Evolutionary conservation across 1,284 basidiomycete species (phyloP).

Genomic region (Cutaneotrichosporon daszewskae): DNA sequence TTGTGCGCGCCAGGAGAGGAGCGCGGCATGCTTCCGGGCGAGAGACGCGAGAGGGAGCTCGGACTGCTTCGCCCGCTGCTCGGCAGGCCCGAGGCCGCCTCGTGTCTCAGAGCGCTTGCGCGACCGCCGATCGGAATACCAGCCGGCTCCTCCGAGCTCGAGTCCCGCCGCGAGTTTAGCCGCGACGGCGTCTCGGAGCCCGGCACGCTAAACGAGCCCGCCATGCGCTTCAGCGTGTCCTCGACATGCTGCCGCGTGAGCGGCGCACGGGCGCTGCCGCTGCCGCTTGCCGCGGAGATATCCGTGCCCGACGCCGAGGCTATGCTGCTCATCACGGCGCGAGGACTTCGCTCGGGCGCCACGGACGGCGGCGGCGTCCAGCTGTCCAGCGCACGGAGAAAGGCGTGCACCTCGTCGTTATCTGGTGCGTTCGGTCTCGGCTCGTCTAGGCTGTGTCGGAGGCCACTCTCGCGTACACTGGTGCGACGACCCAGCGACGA

Average conservation of each 20-base stretch:
- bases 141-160: not conserved
- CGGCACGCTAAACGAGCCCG: constrained; percentile 22
- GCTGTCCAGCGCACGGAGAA: constrained; percentile 43
- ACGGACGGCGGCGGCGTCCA: constrained; percentile 34
- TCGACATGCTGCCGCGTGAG: constrained; percentile 41
- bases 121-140: too few relatives aligned
- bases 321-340: not conserved
- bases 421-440: constrained; percentile 20
- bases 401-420: constrained; percentile 44
- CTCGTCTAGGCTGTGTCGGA: constrained; percentile 31
- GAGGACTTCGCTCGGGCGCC: not conserved
- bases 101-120: too few relatives aligned
- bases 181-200: not conserved
- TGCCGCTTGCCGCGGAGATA: not conserved
- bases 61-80: too few relatives aligned
- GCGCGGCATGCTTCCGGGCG: not conserved
- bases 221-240: constrained; percentile 40
- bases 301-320: not conserved
- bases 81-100: too few relatives aligned
- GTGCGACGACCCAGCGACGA: constrained; percentile 32
- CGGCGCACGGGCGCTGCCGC: constrained; percentile 22
- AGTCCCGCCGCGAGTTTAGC: not conserved
- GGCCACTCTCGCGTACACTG: constrained; percentile 30
- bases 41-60: too few relatives aligned
- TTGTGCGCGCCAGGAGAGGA: not conserved